A percentile compares a stretch with the other conserved stretches of the same genome.
Conservation (phyloP, 1,139 yeast genomes). For the Hyphopichia burtonii region DNA sequence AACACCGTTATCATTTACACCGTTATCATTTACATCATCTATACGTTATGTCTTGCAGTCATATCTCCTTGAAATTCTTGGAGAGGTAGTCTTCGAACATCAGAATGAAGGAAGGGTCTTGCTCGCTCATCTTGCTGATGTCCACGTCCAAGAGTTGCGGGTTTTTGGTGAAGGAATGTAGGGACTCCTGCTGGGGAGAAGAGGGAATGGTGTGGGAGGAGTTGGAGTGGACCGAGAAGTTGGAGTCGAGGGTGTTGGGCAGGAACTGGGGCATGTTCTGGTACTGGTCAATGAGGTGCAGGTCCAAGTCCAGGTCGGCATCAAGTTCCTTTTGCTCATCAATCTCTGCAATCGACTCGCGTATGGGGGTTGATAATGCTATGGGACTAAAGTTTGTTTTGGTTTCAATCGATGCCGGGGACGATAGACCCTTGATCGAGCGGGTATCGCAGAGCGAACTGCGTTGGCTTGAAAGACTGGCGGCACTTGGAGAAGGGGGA, state of each 20-base stretch:
- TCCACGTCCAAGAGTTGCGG: background rate
- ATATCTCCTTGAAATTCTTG: background rate
- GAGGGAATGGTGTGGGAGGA: too few species aligned
- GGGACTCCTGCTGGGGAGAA: too few species aligned
- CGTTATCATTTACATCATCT: too few species aligned
- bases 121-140: background rate
- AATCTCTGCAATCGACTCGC: background rate
- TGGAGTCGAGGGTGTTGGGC: background rate
- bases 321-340: background rate
- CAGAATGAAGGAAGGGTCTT: background rate
- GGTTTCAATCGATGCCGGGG: background rate
- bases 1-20: too few species aligned
- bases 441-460: background rate
- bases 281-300: background rate
- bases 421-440: background rate
- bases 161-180: background rate
- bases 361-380: background rate
- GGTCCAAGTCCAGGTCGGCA: background rate
- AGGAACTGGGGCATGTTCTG: background rate
- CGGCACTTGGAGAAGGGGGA: background rate
- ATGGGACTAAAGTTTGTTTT: background rate
- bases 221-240: too few species aligned
- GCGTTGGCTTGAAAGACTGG: background rate
- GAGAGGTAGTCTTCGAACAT: conserved; percentile 1
- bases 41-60: too few species aligned